phyloP scores from a whole-genome alignment of 2,329 filamentous ascomycete species.

The Diaporthe humulicola region DNA sequence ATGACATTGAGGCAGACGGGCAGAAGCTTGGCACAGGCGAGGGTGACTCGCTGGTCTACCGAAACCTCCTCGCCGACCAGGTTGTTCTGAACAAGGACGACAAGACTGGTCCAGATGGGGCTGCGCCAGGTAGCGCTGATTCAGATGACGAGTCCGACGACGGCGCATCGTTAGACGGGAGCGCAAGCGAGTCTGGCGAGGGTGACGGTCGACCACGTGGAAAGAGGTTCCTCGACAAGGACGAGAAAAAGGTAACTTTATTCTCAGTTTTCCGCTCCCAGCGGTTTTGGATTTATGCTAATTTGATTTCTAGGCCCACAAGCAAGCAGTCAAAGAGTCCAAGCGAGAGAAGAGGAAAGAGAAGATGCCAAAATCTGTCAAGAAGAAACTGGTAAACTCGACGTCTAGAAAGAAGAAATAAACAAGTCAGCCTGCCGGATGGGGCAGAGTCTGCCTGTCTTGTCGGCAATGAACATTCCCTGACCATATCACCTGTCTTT shows the following conservation, averaged over 20 bases:
- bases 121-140: constrained; percentile 53
- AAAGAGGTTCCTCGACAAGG: constrained; percentile 91
- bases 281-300: background rate
- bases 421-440: constrained; percentile 37
- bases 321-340: constrained; percentile 92
- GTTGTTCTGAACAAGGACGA: constrained; percentile 58
- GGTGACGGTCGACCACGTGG: constrained; percentile 80
- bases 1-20: constrained; percentile 93
- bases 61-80: constrained; percentile 83
- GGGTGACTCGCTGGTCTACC: constrained; percentile 85
- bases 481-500: constrained; percentile 14
- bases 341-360: constrained; percentile 93
- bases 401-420: constrained; percentile 75
- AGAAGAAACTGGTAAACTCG: constrained; percentile 84
- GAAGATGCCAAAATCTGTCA: constrained; percentile 96
- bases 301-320: constrained; percentile 69
- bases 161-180: constrained; percentile 63
- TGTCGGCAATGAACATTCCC: background rate
- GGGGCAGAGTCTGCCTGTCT: background rate
- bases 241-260: constrained; percentile 78
- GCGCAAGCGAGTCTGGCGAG: constrained; percentile 66
- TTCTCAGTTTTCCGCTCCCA: background rate
- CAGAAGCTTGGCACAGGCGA: constrained; percentile 81
- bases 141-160: constrained; percentile 61
- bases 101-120: constrained; percentile 49